Base-by-base conservation (phyloP, 768 basidiomycete genomes). In the Pleurotus pulmonarius region DNA sequence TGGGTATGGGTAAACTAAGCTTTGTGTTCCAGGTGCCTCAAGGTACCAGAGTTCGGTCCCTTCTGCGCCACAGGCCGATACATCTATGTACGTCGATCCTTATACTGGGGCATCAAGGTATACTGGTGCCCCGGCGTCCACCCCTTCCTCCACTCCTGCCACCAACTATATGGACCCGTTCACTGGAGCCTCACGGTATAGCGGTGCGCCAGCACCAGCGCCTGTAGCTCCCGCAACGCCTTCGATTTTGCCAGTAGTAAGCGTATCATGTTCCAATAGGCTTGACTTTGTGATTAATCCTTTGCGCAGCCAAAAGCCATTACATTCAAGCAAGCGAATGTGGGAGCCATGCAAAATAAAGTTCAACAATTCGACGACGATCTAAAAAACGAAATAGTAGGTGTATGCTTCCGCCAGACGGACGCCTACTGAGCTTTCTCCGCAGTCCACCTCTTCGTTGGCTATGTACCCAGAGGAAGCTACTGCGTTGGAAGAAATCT, bases 251-350 rank as follows among this genome's bases (percentile, higher is more conserved):
- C 85, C 83, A 5, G 77, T 77, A 52, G 83, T 85, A 65, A 44
- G 78, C 68, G 15, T 12, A 22, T 2, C 25, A 5, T 37, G 1
- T 13, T 25, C 44, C 6, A 9, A 34, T 34, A 34, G 39, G 13
- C 24, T 41, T 53, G 15, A 43, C 34, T 25, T 29, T 7, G 24
- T 25, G 47, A 41, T 29, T 41, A 56, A 7, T 60, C 26, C 26
- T 38, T 38, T 34, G 29, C 39, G 12, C 62, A 92, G 90, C 73
- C 78, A 43, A 83, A 79, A 39, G 75, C 79, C 43, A 79, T 92
- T 16, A 75, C 80, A n/a, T 96, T 98, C 76, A 92, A 90, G 60
- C 90, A 93, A 75, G 91, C 86, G 2, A 83, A 81, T 67, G 79
- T 95, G 24, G 64, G 76, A 18, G 90, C 90, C 15, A 91, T 95